Evolutionary conservation across 2,329 filamentous ascomycete genomes (phyloP).

Genomic region (Pseudonectria buxi): DNA sequence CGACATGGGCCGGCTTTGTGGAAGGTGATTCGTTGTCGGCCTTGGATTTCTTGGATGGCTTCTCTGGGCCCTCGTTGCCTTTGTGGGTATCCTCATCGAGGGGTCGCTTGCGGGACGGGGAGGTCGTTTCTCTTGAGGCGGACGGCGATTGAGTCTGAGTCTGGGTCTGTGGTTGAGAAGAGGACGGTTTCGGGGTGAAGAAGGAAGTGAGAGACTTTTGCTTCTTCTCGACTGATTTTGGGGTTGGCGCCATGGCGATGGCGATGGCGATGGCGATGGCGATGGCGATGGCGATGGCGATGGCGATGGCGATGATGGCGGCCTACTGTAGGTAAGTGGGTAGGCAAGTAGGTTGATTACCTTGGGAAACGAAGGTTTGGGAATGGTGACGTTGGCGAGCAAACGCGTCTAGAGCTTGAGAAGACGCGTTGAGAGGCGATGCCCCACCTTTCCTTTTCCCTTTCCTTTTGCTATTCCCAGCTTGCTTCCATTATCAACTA

Average conservation of each 20-base stretch:
- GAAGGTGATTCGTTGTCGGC: conserved; percentile 34
- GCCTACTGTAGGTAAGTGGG: too few relatives aligned
- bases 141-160: conserved; percentile 18
- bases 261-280: neutral
- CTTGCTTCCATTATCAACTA: too few relatives aligned
- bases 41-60: conserved; percentile 40
- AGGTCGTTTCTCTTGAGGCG: conserved; percentile 21
- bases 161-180: conserved; percentile 27
- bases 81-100: conserved; percentile 41
- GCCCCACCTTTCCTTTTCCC: too few relatives aligned
- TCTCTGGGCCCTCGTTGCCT: conserved; percentile 34
- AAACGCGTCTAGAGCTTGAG: conserved; percentile 14
- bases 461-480: too few relatives aligned
- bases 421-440: conserved; percentile 24
- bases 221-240: conserved; percentile 49
- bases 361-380: neutral
- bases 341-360: too few relatives aligned
- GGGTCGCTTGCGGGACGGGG: conserved; percentile 42
- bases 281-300: conserved; percentile 1
- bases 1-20: conserved; percentile 8
- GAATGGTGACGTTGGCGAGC: neutral
- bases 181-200: conserved; percentile 58
- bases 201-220: conserved; percentile 84
- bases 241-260: conserved; percentile 26
- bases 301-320: neutral